Evolutionary conservation across 2,329 filamentous ascomycete species (phyloP), one percentile per base, ranked within the genome.

Genomic region (Akanthomyces lecanii): DNA sequence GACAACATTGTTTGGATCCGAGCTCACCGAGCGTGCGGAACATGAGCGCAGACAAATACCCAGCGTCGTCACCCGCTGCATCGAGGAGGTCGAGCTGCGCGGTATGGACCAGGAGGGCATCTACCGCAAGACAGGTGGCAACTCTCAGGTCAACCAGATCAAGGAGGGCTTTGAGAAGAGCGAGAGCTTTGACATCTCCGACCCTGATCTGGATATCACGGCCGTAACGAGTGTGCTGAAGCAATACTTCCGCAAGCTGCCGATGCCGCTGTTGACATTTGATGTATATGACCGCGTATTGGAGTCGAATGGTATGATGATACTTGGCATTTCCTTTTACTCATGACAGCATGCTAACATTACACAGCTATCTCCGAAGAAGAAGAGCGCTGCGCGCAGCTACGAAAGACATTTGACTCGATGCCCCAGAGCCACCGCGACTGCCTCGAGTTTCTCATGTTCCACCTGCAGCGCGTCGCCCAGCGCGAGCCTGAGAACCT

Each of bases 91-190:
- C 45, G 95, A 99, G 75, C 79, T 95, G 25, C 88, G 95, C 73
- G 95, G 94, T 76, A 97, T 99, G 91, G 93, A 98, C 70, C 86
- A 96, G 69, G 95, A 98, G 78, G 95, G 95, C 66, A 96, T 99
- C 69, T 99, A 99, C 78, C 88, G 95, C 71, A 99, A 99, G 82
- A 97, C 93, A 57, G 95, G 95, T 63, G 95, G 93, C 68, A 92
- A 90, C 70, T 92, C 91, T 10, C 92, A 96, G 74, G 90, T 97
- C 73, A 96, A 96, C 75, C 82, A 85, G 71, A 91, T 99, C 69
- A 91, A 94, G 71, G 90, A 93, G 68, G 92, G 93, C 14, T 98
- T 99, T 73, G 93, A 97, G 74, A 89, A 88, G 74, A 89, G 85
- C 64, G 85, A 90, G 67, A 91, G 94, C 71, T 95, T 87, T 72